Conservation (phyloP, 2,329 filamentous ascomycete species). For the Penicillium sp. region DNA sequence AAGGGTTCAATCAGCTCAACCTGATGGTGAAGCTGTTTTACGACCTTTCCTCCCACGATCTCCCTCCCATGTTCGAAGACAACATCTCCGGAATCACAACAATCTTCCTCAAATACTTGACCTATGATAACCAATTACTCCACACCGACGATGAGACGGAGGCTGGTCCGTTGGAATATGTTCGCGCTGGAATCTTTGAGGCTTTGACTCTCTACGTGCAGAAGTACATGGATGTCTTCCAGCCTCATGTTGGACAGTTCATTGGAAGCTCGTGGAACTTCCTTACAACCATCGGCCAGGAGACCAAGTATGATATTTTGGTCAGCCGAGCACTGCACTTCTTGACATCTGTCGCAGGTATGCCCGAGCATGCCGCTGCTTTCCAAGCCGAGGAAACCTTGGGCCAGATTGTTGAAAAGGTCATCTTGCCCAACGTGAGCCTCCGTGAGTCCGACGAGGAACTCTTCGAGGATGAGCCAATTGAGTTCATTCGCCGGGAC, state of each 20-base stretch:
- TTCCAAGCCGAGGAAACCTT: constrained; percentile 83
- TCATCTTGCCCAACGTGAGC: constrained; percentile 88
- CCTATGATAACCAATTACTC: constrained; percentile 80
- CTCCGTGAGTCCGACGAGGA: constrained; percentile 92
- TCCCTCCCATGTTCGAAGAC: constrained; percentile 92
- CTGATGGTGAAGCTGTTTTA: constrained; percentile 89
- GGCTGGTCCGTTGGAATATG: constrained; percentile 76
- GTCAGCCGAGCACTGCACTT: constrained; percentile 95
- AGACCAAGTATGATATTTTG: constrained; percentile 90
- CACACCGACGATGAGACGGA: constrained; percentile 87
- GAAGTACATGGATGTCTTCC: constrained; percentile 95
- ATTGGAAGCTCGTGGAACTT: constrained; percentile 89
- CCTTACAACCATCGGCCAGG: constrained; percentile 77
- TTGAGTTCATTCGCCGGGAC: constrained; percentile 94
- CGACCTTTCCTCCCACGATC: constrained; percentile 95
- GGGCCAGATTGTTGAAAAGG: constrained; percentile 89
- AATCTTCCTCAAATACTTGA: constrained; percentile 88
- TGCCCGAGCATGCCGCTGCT: constrained; percentile 71
- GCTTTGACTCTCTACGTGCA: constrained; percentile 83
- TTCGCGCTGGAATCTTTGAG: constrained; percentile 93
- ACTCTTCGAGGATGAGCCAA: constrained; percentile 96
- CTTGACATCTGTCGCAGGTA: constrained; percentile 81
- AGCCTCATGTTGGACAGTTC: constrained; percentile 74
- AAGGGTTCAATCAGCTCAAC: constrained; percentile 81
- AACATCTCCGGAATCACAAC: constrained; percentile 74